These are phyloP conservation scores for Hanseniaspora nectarophila DNA, from an alignment of 805 yeast species.

Conservation along the genomic window DNA sequence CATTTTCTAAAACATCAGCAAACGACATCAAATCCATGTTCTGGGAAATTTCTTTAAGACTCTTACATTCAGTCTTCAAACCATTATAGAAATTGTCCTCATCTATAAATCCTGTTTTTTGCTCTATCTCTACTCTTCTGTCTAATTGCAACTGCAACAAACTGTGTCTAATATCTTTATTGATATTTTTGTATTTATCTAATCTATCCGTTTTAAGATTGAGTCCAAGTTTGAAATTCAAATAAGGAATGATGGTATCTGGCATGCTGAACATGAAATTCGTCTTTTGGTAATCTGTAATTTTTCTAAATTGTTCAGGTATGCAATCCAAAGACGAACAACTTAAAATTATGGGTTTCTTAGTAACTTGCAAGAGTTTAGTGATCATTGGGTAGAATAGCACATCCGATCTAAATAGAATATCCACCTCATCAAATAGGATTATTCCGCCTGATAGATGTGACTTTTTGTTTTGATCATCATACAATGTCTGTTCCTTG, in stretches of 20 bases:
- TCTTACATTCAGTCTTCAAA: neutral
- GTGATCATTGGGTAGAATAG: slow-evolving; percentile 68
- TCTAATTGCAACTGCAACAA: slow-evolving; percentile 35
- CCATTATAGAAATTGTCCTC: neutral
- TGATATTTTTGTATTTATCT: slow-evolving; percentile 22
- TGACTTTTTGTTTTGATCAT: slow-evolving; percentile 4
- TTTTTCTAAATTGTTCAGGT: slow-evolving; percentile 38
- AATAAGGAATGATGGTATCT: slow-evolving; percentile 29
- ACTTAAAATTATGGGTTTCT: slow-evolving; percentile 61
- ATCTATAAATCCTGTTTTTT: neutral
- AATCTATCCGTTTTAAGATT: slow-evolving; percentile 28
- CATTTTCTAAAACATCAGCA: neutral
- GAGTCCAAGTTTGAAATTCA: slow-evolving; percentile 24
- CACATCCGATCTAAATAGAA: slow-evolving; percentile 63
- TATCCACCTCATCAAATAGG: slow-evolving; percentile 75
- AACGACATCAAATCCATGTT: neutral
- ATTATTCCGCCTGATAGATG: slow-evolving; percentile 52
- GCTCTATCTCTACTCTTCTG: slow-evolving; percentile 23
- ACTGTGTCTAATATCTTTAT: slow-evolving; percentile 38
- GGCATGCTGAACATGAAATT: slow-evolving; percentile 26
- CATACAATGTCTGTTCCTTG: slow-evolving; percentile 17
- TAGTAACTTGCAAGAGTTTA: slow-evolving; percentile 45
- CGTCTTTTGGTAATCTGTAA: slow-evolving; percentile 35
- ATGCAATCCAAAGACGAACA: slow-evolving; percentile 40
- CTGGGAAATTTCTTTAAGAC: neutral